Evolutionary conservation across 164 flowering plant species (phyloP), one percentile per base, ranked within the genome.

Genomic region (Macadamia integrifolia): DNA sequence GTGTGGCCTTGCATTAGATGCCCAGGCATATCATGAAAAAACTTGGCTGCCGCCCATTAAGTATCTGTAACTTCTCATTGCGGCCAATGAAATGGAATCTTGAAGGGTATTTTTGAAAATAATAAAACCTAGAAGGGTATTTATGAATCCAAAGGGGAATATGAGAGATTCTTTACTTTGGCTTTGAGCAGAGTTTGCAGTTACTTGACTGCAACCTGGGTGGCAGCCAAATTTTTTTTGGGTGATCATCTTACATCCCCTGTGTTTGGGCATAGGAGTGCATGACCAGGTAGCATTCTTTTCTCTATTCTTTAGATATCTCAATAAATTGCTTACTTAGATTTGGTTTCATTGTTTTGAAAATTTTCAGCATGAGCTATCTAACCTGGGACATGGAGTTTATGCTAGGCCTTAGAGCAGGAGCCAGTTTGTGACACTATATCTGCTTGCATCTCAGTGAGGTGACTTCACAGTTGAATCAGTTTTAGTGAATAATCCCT

Each of bases 331-430:
- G 10, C 11, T 9, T 59, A 29, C 61, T 29, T 59, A 18, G 3
- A 18, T 30, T 35, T 5, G 5, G 12, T 12, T 60, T 32, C 12
- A 3, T 31, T 60, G 17, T 60, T 17, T 60, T 42, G 4, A 6
- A 9, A 44, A 62, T 71, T 77, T 52, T 86, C 40, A 90, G 96
- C 77, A 82, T 88, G 87, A 84, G 87, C 60, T 86, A 86, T 75
- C 71, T 73, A 75, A 85, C 78, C 64, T 90, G 90, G 91, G 96
- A 86, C 69, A 79, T 86, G 77, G 77, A 76, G 67, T 82, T 88
- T 65, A 85, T 85, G 91, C 46, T 90, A 60, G 96, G 96, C 13
- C 79, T 90, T 9, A 66, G 77, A 3, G 78, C 87, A n/a, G 92
- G 86, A 35, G 83, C 91, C 74, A 88, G 95, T 87, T 49, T 0